Percentiles rank a stretch among this genome's conserved stretches.
Conservation (phyloP, 129 eudicot genomes). For the Helianthus annuus region DNA sequence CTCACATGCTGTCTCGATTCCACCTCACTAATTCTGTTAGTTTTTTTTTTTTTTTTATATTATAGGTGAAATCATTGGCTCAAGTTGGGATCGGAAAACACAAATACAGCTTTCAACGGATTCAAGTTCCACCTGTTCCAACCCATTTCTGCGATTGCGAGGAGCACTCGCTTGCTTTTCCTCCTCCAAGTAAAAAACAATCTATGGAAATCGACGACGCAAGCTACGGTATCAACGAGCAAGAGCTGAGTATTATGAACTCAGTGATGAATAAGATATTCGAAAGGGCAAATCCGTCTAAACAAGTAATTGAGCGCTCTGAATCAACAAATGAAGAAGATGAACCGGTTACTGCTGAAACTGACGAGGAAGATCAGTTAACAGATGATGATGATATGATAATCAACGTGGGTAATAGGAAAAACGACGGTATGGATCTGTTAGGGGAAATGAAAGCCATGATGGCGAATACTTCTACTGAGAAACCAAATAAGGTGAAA, state of each 20-base stretch:
- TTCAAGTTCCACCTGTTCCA: slow-evolving; percentile 69
- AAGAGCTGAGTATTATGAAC: slow-evolving; percentile 66
- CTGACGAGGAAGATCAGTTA: slow-evolving; percentile 38
- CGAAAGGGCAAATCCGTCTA: slow-evolving; percentile 38
- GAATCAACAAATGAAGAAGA: slow-evolving; percentile 17
- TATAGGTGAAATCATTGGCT: slow-evolving; percentile 74
- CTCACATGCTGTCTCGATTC: not conserved
- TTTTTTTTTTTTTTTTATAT: not conserved
- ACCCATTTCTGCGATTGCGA: slow-evolving; percentile 88
- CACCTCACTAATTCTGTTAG: slow-evolving; percentile 1
- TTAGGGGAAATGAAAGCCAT: slow-evolving; percentile 34
- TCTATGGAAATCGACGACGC: slow-evolving; percentile 35
- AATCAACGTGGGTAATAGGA: slow-evolving; percentile 56
- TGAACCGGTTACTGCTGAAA: slow-evolving; percentile 35
- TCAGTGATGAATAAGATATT: slow-evolving; percentile 71
- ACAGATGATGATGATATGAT: slow-evolving; percentile 77
- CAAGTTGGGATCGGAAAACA: slow-evolving; percentile 89
- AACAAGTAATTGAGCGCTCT: slow-evolving; percentile 21
- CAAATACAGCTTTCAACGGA: slow-evolving; percentile 94
- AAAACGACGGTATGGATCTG: slow-evolving; percentile 31
- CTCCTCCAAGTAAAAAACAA: slow-evolving; percentile 29
- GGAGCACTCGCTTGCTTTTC: slow-evolving; percentile 55
- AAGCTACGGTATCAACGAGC: slow-evolving; percentile 52
- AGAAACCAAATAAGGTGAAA: slow-evolving; percentile 24
- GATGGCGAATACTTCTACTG: slow-evolving; percentile 30